Percentiles rank a stretch among this genome's conserved stretches.
Conservation (phyloP, 2,329 filamentous ascomycete genomes). For the Monilinia fructigena region DNA sequence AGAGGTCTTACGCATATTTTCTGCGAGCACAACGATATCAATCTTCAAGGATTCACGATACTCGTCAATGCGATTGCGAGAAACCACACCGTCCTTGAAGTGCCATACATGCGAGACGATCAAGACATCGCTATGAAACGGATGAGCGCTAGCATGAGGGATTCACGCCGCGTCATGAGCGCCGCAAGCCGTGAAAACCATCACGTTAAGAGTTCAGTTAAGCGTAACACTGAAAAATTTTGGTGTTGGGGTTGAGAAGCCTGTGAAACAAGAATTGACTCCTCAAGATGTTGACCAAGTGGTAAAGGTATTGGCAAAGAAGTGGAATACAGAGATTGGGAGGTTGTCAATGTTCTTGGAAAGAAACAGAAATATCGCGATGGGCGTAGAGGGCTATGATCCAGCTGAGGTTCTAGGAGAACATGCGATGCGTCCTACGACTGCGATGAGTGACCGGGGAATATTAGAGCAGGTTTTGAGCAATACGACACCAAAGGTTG, state of each 20-base stretch:
- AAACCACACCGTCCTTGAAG: constrained; percentile 60
- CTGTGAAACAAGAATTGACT: constrained; percentile 34
- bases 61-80: constrained; percentile 66
- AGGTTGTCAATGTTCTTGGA: constrained; percentile 37
- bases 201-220: constrained; percentile 35
- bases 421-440: constrained; percentile 36
- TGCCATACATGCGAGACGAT: constrained; percentile 63
- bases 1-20: constrained; percentile 61
- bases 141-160: constrained; percentile 41
- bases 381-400: constrained; percentile 30
- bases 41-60: constrained; percentile 67
- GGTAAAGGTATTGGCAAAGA: constrained; percentile 35
- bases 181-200: constrained; percentile 28
- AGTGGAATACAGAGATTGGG: constrained; percentile 38
- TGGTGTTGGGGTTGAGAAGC: constrained; percentile 32
- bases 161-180: constrained; percentile 28
- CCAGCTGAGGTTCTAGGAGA: constrained; percentile 28
- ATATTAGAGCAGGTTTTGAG: constrained; percentile 40
- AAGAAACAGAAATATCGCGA: constrained; percentile 38
- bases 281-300: constrained; percentile 39
- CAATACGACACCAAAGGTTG: constrained; percentile 39
- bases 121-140: constrained; percentile 58
- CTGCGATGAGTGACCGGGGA: constrained; percentile 36
- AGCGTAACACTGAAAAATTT: constrained; percentile 37
- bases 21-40: constrained; percentile 71